Percentiles rank a stretch among this genome's conserved stretches.
Evolutionary conservation across 805 yeast genomes (phyloP).

Genomic region (Cyberlindnera petersonii): DNA sequence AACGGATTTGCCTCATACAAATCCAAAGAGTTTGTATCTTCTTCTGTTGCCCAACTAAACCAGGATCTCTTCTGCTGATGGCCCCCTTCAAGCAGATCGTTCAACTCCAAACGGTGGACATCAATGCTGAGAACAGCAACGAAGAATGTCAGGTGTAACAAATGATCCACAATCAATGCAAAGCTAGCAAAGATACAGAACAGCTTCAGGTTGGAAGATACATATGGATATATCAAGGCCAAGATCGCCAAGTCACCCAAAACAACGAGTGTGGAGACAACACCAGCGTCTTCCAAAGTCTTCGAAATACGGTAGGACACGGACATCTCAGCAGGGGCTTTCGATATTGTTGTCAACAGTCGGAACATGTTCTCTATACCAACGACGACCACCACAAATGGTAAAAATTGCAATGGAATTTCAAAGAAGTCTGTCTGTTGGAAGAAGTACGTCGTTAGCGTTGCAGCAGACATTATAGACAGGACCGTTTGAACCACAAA

Average conservation of each 20-base stretch:
- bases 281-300: conserved; percentile 35
- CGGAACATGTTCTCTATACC: conserved; percentile 48
- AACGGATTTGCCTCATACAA: conserved; percentile 1
- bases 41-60: conserved; percentile 3
- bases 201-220: conserved; percentile 33
- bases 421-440: conserved; percentile 33
- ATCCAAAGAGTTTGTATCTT: conserved; percentile 7
- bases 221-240: conserved; percentile 28
- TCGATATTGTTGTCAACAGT: conserved; percentile 37
- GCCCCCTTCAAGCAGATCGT: conserved; percentile 39
- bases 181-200: conserved; percentile 43
- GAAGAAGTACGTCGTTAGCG: conserved; percentile 38
- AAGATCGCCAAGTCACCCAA: conserved; percentile 27
- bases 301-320: conserved; percentile 35
- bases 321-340: conserved; percentile 40
- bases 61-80: conserved; percentile 8
- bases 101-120: conserved; percentile 56
- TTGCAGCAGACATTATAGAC: conserved; percentile 39
- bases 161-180: conserved; percentile 54
- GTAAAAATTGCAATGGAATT: conserved; percentile 38
- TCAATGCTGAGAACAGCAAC: conserved; percentile 66
- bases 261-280: conserved; percentile 36
- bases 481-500: conserved; percentile 37
- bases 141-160: conserved; percentile 60
- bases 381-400: conserved; percentile 39